Evolutionary conservation across 345 rosid genomes (phyloP), one percentile per base, ranked within the genome.

Genomic region (Theobroma cacao): DNA sequence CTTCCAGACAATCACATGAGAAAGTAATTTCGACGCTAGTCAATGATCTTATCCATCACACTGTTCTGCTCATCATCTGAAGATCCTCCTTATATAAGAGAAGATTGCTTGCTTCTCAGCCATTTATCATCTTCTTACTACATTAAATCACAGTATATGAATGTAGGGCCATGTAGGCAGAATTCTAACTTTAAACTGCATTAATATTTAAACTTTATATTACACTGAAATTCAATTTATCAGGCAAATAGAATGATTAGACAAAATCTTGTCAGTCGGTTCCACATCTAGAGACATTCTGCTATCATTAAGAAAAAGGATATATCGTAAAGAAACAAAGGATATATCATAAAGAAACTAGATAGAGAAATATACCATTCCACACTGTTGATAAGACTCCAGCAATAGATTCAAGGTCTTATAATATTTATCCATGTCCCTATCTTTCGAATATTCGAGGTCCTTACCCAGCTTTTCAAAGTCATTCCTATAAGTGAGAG

Each of bases 401-500:
- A 50, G 85, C 86, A 96, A 64, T 83, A 88, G 91, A 70, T 62
- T 85, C 86, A 86, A 61, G 82, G 87, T 78, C 78, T 86, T 89
- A 71, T 82, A 81, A 86, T 92, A 91, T 81, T 85, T 88, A 77
- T 88, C 95, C 83, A 71, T 73, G 85, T 90, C 97, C 84, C 89
- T 88, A 78, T 87, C 97, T 87, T 85, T 86, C 43, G 95, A 89
- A 84, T 78, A 62, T 30, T 86, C 89, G 45, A 96, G 97, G 82
- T 96, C 98, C 81, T 85, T 84, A 70, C 90, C 99, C 78, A 96
- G 58, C 82, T 85, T 94, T 43, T 74, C 86, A 79, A 96, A 96
- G 64, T 96, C 86, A 74, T 79, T 88, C 88, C 99, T 92, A 68
- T 68, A 77, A 4, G 73, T 30, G 67, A 38, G 8, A 74, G 65